Evolutionary conservation across 805 yeast genomes (phyloP).

Genomic region (Candida piceae): DNA sequence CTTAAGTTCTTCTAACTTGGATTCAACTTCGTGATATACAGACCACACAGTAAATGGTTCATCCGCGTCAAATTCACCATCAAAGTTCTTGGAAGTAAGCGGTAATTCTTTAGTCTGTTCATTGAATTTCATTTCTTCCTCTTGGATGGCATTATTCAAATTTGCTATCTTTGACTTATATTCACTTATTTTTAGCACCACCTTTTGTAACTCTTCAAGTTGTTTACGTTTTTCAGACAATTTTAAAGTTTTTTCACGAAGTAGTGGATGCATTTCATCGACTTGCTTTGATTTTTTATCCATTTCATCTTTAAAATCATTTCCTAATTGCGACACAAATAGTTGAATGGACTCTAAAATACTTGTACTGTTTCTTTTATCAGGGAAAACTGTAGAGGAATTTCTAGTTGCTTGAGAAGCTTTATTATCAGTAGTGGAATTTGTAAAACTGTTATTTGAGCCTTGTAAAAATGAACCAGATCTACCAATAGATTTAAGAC

Average conservation of each 20-base stretch:
- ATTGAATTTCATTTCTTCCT: slow-evolving; percentile 55
- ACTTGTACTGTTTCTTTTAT: slow-evolving; percentile 29
- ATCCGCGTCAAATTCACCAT: slow-evolving; percentile 75
- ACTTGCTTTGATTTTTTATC: slow-evolving; percentile 47
- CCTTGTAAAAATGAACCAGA: slow-evolving; percentile 1
- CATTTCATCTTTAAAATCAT: slow-evolving; percentile 56
- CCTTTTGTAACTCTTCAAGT: slow-evolving; percentile 47
- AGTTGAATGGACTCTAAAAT: slow-evolving; percentile 47
- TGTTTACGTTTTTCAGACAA: slow-evolving; percentile 44
- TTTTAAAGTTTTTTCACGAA: slow-evolving; percentile 51
- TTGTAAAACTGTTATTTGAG: too few relatives aligned
- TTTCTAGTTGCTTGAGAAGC: neutral
- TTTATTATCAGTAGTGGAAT: too few relatives aligned
- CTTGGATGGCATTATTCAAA: slow-evolving; percentile 56
- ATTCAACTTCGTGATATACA: slow-evolving; percentile 50
- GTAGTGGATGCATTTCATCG: slow-evolving; percentile 46
- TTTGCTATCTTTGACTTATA: slow-evolving; percentile 52
- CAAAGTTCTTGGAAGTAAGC: slow-evolving; percentile 33
- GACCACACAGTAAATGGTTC: slow-evolving; percentile 78
- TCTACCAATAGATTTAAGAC: slow-evolving; percentile 25
- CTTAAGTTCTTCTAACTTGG: slow-evolving; percentile 29
- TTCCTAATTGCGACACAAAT: slow-evolving; percentile 47
- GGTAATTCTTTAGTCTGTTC: slow-evolving; percentile 31
- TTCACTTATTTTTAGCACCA: slow-evolving; percentile 40
- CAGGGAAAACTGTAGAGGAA: slow-evolving; percentile 1